phyloP scores from a whole-genome alignment of 768 basidiomycete genomes.

The Suillus americanus region DNA sequence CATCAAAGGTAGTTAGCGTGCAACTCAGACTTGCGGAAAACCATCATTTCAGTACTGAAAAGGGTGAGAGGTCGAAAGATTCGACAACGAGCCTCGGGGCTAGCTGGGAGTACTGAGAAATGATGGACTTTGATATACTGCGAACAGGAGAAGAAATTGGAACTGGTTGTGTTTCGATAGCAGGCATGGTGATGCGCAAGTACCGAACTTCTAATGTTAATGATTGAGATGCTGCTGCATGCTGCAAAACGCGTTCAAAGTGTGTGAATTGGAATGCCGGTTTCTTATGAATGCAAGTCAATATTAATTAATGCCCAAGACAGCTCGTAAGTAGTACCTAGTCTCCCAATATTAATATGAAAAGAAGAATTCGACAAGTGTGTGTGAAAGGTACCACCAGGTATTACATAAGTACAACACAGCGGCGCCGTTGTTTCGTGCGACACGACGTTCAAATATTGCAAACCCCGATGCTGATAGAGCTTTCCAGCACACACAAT shows the following conservation, averaged over 20 bases:
- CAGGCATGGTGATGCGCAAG: slow-evolving; percentile 1
- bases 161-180: neutral
- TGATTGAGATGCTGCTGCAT: neutral
- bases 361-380: too few relatives aligned
- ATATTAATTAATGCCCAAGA: neutral
- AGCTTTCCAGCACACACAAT: neutral
- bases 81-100: slow-evolving; percentile 14
- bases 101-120: neutral
- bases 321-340: neutral
- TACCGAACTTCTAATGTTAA: neutral
- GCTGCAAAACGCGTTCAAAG: too few relatives aligned
- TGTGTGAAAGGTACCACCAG: too few relatives aligned
- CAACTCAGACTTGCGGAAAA: neutral
- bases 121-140: neutral
- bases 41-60: slow-evolving; percentile 19
- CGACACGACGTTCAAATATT: too few relatives aligned
- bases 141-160: neutral
- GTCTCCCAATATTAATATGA: neutral
- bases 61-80: slow-evolving; percentile 22
- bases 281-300: neutral
- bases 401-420: too few relatives aligned
- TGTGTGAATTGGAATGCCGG: too few relatives aligned
- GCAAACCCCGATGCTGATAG: too few relatives aligned
- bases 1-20: neutral
- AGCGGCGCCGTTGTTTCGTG: too few relatives aligned